A percentile compares a stretch with the other conserved stretches of the same genome.
Evolutionary conservation across 257 asterid genomes (phyloP).

Genomic region (Paulownia fortunei): DNA sequence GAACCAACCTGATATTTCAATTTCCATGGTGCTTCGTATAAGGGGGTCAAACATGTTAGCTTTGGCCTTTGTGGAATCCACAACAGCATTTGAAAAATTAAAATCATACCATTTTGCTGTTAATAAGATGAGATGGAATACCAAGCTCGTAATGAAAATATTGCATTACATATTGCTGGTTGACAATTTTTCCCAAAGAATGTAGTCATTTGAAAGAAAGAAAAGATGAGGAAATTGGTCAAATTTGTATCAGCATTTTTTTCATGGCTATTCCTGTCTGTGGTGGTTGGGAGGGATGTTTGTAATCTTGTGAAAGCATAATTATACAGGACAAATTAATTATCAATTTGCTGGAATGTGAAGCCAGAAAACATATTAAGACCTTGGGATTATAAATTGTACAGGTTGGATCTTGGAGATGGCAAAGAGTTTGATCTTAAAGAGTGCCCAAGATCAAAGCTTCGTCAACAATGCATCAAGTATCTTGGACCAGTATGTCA

Average conservation of each 20-base stretch:
- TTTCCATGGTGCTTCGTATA: constrained; percentile 7
- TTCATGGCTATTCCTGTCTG: background rate
- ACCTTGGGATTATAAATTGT: constrained; percentile 17
- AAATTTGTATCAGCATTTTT: background rate
- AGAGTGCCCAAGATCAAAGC: constrained; percentile 85
- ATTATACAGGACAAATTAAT: background rate
- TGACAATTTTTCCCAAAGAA: background rate
- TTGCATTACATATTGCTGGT: background rate
- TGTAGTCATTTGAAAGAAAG: constrained; percentile 22
- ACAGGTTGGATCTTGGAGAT: constrained; percentile 97
- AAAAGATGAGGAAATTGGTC: constrained; percentile 10
- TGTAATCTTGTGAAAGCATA: constrained; percentile 27
- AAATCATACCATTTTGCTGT: background rate
- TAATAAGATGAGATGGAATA: constrained; percentile 15
- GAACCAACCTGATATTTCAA: constrained; percentile 11
- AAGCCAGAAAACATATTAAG: constrained; percentile 26
- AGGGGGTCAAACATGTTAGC: constrained; percentile 34
- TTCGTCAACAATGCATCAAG: constrained; percentile 83
- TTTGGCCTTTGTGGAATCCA: constrained; percentile 8
- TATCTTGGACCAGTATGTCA: constrained; percentile 94
- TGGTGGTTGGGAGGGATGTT: background rate
- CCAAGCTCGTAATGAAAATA: constrained; percentile 1
- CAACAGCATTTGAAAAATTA: constrained; percentile 10
- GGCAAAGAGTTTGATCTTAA: constrained; percentile 85
- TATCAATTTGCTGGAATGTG: constrained; percentile 5